phyloP scores from a whole-genome alignment of 169 alveolate genomes.

The Plasmodium gonderi region DNA sequence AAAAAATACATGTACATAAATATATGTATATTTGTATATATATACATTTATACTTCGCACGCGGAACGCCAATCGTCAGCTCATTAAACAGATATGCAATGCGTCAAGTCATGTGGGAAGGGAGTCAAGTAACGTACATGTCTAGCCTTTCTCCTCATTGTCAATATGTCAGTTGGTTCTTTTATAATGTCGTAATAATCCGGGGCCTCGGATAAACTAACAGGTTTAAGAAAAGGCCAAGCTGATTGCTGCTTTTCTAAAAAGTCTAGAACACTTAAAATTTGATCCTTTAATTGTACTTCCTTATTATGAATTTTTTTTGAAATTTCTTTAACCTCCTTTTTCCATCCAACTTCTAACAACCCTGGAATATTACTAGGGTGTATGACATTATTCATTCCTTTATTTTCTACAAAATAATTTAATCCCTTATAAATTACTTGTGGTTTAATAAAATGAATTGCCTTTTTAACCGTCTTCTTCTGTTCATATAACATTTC shows the following conservation, averaged over 20 bases:
- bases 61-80: no score
- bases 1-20: conserved; percentile 61
- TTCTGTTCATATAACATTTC: conserved; percentile 93
- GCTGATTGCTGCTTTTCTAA: conserved; percentile 90
- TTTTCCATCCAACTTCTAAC: conserved; percentile 94
- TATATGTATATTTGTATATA: not conserved
- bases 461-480: conserved; percentile 87
- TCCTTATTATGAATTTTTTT: conserved; percentile 74
- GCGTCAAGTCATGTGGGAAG: no score
- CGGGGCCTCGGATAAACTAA: conserved; percentile 95
- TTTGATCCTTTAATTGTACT: conserved; percentile 87
- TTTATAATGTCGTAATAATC: conserved; percentile 97
- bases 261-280: conserved; percentile 82
- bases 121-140: conserved; percentile 73
- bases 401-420: conserved; percentile 79
- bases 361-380: conserved; percentile 94
- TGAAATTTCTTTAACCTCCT: conserved; percentile 76
- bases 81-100: no score
- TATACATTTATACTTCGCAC: no score
- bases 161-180: conserved; percentile 96
- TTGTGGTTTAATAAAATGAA: conserved; percentile 87
- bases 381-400: conserved; percentile 39
- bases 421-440: conserved; percentile 89
- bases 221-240: conserved; percentile 98
- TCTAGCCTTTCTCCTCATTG: conserved; percentile 92